phyloP scores from a whole-genome alignment of 2,329 filamentous ascomycete species.

The Pestalotiopsis sp. region DNA sequence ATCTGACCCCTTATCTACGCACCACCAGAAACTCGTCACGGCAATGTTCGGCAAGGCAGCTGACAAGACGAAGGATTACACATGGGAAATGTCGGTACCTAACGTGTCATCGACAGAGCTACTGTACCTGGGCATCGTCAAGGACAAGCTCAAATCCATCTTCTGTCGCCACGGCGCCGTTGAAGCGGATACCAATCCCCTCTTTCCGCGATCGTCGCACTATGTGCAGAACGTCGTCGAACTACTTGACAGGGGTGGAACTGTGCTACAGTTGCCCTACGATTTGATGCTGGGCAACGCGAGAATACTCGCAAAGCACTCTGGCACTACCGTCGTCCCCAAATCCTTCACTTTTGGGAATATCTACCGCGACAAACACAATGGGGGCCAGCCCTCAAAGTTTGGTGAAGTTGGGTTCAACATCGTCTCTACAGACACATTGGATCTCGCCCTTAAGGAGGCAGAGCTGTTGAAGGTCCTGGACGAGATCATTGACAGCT shows the following conservation, averaged over 20 bases:
- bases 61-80: slow-evolving; percentile 79
- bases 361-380: slow-evolving; percentile 79
- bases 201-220: slow-evolving; percentile 82
- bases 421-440: slow-evolving; percentile 80
- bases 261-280: slow-evolving; percentile 90
- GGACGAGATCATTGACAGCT: slow-evolving; percentile 83
- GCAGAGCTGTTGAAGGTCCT: slow-evolving; percentile 93
- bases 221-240: slow-evolving; percentile 79
- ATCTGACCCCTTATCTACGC: slow-evolving; percentile 80
- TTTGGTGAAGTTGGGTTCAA: slow-evolving; percentile 95
- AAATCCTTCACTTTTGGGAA: slow-evolving; percentile 86
- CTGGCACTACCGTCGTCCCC: slow-evolving; percentile 62
- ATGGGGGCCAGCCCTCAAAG: slow-evolving; percentile 79
- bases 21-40: slow-evolving; percentile 88
- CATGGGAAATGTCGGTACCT: slow-evolving; percentile 72
- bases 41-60: slow-evolving; percentile 78
- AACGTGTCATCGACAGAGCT: slow-evolving; percentile 60
- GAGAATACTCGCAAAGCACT: slow-evolving; percentile 75
- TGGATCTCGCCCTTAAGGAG: slow-evolving; percentile 87
- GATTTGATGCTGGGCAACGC: slow-evolving; percentile 91
- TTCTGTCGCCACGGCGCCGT: slow-evolving; percentile 91
- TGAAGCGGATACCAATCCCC: slow-evolving; percentile 71
- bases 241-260: slow-evolving; percentile 80
- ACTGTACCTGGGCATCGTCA: slow-evolving; percentile 73
- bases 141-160: slow-evolving; percentile 72